A percentile compares a stretch with the other conserved stretches of the same genome.
Evolutionary conservation across 352 stramenopile genomes (phyloP).

Genomic region (Phytophthora sp.): DNA sequence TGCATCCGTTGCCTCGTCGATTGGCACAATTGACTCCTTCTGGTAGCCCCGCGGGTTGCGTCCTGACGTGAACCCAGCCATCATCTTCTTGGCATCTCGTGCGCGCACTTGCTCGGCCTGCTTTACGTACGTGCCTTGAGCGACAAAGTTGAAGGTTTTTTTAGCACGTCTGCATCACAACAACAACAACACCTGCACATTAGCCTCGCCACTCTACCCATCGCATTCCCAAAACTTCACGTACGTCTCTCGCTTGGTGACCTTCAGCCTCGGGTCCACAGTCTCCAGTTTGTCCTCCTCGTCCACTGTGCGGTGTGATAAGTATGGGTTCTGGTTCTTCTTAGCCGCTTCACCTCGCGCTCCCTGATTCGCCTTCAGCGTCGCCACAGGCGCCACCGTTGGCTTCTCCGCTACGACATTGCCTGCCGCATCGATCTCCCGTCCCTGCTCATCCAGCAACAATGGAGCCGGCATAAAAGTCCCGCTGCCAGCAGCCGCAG

Average conservation of each 20-base stretch:
- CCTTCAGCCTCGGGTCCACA: slow-evolving; percentile 77
- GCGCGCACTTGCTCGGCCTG: slow-evolving; percentile 83
- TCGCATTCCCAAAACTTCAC: slow-evolving; percentile 22
- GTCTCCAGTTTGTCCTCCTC: slow-evolving; percentile 74
- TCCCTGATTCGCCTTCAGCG: slow-evolving; percentile 61
- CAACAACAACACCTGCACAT: slow-evolving; percentile 16
- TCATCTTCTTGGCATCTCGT: slow-evolving; percentile 87
- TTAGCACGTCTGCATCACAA: slow-evolving; percentile 56
- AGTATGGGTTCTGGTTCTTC: slow-evolving; percentile 75
- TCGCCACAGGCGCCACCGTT: slow-evolving; percentile 45
- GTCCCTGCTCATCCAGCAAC: slow-evolving; percentile 78
- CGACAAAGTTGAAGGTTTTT: slow-evolving; percentile 87
- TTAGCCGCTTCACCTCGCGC: slow-evolving; percentile 24
- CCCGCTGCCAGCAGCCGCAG: slow-evolving; percentile 2
- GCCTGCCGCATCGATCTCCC: slow-evolving; percentile 74
- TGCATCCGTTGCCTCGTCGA: slow-evolving; percentile 53
- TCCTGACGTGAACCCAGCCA: slow-evolving; percentile 86
- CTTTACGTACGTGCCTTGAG: slow-evolving; percentile 87
- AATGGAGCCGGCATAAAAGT: slow-evolving; percentile 81
- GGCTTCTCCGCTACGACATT: slow-evolving; percentile 69
- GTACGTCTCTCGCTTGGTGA: slow-evolving; percentile 83
- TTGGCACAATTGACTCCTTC: slow-evolving; percentile 75
- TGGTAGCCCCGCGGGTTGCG: slow-evolving; percentile 84
- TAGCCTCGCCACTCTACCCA: slow-evolving; percentile 9
- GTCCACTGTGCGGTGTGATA: slow-evolving; percentile 76